A percentile compares a stretch with the other conserved stretches of the same genome.
These are phyloP conservation scores for Vairimorpha apis DNA, from an alignment of 371 early-diverging fungal species.

Conservation along the genomic window DNA sequence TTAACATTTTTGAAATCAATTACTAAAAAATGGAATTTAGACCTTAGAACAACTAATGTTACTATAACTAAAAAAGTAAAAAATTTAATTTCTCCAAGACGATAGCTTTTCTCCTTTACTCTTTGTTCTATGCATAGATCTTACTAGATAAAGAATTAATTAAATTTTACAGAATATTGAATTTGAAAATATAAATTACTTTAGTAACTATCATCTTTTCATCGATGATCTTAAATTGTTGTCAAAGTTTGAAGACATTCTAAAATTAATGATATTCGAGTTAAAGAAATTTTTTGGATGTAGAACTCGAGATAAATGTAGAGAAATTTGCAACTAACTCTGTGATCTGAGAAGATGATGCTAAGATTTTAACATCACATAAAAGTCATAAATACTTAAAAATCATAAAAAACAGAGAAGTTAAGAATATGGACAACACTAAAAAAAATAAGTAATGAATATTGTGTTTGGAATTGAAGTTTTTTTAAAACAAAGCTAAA, in stretches of 20 bases:
- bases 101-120: slow-evolving; percentile 15
- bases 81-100: slow-evolving; percentile 5
- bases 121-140: slow-evolving; percentile 26
- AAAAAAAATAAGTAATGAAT: not conserved
- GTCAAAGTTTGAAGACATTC: not conserved
- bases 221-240: not conserved
- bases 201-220: not conserved
- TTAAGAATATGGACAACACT: not conserved
- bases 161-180: not conserved
- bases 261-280: not conserved
- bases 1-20: not conserved
- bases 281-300: not conserved
- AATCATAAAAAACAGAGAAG: not conserved
- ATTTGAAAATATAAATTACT: not conserved
- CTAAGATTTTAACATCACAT: not conserved
- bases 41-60: not conserved
- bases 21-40: not conserved
- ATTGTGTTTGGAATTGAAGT: not conserved
- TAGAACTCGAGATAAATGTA: not conserved
- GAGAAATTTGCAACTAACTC: not conserved
- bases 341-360: not conserved
- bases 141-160: slow-evolving; percentile 1
- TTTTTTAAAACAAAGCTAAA: slow-evolving; percentile 1
- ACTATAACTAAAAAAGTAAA: not conserved
- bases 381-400: not conserved